phyloP scores from a whole-genome alignment of 257 asterid species.

The Anisodus acutangulus region DNA sequence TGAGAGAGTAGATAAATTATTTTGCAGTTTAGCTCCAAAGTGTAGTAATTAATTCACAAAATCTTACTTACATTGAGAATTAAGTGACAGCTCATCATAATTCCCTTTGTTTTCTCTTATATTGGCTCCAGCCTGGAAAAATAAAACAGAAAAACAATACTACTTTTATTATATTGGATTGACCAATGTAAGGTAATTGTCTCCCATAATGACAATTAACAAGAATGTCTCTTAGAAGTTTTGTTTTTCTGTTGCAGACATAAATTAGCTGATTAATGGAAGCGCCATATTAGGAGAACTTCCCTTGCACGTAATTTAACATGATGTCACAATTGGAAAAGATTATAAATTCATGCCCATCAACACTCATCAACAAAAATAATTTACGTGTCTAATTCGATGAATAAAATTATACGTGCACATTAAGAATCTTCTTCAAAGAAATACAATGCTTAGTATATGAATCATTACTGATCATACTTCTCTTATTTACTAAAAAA shows the following conservation, averaged over 20 bases:
- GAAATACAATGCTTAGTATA: background rate
- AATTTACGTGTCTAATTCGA: no score
- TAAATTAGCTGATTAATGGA: background rate
- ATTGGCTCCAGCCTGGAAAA: slow-evolving; percentile 21
- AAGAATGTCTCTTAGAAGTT: background rate
- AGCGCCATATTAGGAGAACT: background rate
- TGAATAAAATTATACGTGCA: background rate
- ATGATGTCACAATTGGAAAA: background rate
- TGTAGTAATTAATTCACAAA: background rate
- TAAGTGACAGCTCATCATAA: slow-evolving; percentile 10
- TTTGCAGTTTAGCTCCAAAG: background rate
- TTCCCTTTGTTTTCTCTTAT: no score
- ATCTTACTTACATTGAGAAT: slow-evolving; percentile 1
- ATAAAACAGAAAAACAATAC: background rate
- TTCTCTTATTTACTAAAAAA: no score
- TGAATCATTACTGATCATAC: background rate
- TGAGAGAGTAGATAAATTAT: background rate
- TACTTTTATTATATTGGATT: background rate
- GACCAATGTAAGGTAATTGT: slow-evolving; percentile 12
- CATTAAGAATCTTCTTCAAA: background rate
- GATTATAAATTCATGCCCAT: background rate
- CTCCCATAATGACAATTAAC: background rate
- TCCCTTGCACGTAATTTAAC: background rate
- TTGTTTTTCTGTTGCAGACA: background rate
- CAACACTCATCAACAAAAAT: background rate